Conservation (phyloP, 768 basidiomycete genomes). For the Pleurotus djamor region DNA sequence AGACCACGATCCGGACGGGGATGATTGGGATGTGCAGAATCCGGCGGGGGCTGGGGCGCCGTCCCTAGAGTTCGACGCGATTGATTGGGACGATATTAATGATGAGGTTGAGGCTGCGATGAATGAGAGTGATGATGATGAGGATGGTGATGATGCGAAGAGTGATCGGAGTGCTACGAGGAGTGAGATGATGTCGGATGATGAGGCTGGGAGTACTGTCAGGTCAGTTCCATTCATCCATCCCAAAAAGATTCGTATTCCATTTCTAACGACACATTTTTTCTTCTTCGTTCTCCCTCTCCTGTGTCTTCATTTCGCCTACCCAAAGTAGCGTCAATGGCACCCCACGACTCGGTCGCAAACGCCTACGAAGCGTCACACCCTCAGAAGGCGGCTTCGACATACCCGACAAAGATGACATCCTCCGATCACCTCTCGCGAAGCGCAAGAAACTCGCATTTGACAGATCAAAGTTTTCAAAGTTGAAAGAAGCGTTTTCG, state of each 20-base stretch:
- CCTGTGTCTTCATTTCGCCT: background rate
- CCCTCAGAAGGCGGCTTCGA: slow-evolving; percentile 56
- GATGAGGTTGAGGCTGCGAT: slow-evolving; percentile 87
- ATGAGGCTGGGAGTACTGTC: slow-evolving; percentile 42
- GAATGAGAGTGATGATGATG: slow-evolving; percentile 75
- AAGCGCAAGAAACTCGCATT: slow-evolving; percentile 79
- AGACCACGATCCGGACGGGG: slow-evolving; percentile 63
- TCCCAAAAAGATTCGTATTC: slow-evolving; percentile 11
- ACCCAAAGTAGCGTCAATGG: slow-evolving; percentile 30
- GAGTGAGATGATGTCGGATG: slow-evolving; percentile 45
- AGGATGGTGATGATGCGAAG: slow-evolving; percentile 27
- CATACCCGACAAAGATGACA: slow-evolving; percentile 32
- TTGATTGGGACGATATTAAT: slow-evolving; percentile 83
- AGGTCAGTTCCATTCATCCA: slow-evolving; percentile 26
- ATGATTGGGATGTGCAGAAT: slow-evolving; percentile 58
- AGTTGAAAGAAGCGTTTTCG: slow-evolving; percentile 64
- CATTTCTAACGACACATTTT: too few relatives aligned
- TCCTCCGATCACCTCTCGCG: slow-evolving; percentile 65
- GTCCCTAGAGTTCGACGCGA: slow-evolving; percentile 53
- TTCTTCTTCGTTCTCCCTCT: background rate
- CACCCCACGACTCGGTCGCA: slow-evolving; percentile 52
- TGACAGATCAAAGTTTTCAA: slow-evolving; percentile 63
- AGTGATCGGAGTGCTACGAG: slow-evolving; percentile 39
- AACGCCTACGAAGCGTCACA: slow-evolving; percentile 70
- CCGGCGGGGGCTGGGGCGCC: slow-evolving; percentile 15